Percentiles rank a stretch among this genome's conserved stretches.
Conservation (phyloP, 805 yeast genomes). For the Candida succiphila region DNA sequence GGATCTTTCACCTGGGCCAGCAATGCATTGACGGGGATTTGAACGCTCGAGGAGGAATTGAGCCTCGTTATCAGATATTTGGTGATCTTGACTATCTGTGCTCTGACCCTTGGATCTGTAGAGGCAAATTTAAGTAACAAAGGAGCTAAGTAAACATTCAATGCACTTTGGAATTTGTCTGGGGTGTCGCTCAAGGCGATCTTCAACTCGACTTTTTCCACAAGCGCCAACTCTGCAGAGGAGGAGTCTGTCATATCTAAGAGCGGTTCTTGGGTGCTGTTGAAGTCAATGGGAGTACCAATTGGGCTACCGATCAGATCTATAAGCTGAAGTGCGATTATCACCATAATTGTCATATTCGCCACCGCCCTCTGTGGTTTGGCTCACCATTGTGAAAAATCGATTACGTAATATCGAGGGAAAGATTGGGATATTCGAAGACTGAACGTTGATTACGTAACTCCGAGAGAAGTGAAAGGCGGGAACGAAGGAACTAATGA, state of each 20-base stretch:
- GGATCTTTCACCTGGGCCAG: conserved; percentile 56
- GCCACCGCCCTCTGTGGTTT: too few species aligned
- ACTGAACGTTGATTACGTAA: too few species aligned
- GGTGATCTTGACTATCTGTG: conserved; percentile 49
- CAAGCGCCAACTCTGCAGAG: conserved; percentile 47
- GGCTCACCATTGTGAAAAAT: too few species aligned
- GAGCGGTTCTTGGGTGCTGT: too few species aligned
- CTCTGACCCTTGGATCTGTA: conserved; percentile 52
- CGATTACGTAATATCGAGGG: too few species aligned
- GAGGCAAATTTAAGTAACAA: conserved; percentile 71
- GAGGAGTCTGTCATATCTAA: too few species aligned
- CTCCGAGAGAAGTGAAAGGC: too few species aligned
- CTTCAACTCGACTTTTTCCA: conserved; percentile 73
- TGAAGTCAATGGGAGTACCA: not conserved
- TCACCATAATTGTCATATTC: too few species aligned
- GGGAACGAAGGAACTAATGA: too few species aligned
- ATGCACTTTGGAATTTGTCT: conserved; percentile 47
- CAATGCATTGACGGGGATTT: conserved; percentile 55
- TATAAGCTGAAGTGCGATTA: too few species aligned
- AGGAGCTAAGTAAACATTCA: conserved; percentile 65
- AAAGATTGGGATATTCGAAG: too few species aligned
- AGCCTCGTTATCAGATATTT: conserved; percentile 61
- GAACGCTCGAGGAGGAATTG: conserved; percentile 41
- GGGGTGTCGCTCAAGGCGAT: conserved; percentile 69
- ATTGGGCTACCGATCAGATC: too few species aligned